These are phyloP conservation scores for Colletotrichum theobromicola DNA, from an alignment of 2,329 filamentous ascomycete species.

Conservation along the genomic window DNA sequence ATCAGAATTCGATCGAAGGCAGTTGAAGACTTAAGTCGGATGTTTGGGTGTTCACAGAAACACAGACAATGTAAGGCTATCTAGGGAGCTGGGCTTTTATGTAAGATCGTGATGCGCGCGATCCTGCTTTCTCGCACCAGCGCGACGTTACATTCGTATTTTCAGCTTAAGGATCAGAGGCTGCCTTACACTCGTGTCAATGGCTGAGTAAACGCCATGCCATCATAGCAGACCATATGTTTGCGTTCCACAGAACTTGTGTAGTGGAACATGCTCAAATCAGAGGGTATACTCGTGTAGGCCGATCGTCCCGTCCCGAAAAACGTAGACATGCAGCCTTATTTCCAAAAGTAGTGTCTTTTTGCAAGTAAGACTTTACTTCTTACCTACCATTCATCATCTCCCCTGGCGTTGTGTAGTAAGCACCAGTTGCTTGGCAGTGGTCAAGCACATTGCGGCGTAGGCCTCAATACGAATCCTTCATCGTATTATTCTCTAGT, in stretches of 20 bases:
- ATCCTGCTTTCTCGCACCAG: background rate
- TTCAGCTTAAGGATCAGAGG: background rate
- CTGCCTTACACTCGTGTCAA: background rate
- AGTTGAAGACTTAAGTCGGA: background rate
- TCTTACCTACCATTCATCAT: background rate
- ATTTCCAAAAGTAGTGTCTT: background rate
- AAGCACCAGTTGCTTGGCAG: background rate
- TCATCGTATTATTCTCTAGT: background rate
- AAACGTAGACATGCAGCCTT: background rate
- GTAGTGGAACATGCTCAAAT: background rate
- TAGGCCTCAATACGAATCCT: background rate
- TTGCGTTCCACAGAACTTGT: background rate
- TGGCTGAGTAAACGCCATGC: background rate
- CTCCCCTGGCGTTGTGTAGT: background rate
- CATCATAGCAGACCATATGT: background rate
- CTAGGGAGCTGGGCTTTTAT: background rate
- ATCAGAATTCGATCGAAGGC: background rate
- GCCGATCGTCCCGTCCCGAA: background rate
- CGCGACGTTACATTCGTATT: background rate
- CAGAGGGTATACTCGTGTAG: background rate
- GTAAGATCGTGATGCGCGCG: background rate
- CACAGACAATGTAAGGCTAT: background rate
- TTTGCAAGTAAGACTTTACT: background rate
- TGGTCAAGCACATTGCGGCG: background rate
- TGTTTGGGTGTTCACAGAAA: background rate